These are phyloP conservation scores for Antitrichia curtipendula DNA, from an alignment of 225 moss, liverwort and hornwort species.

Conservation along the genomic window DNA sequence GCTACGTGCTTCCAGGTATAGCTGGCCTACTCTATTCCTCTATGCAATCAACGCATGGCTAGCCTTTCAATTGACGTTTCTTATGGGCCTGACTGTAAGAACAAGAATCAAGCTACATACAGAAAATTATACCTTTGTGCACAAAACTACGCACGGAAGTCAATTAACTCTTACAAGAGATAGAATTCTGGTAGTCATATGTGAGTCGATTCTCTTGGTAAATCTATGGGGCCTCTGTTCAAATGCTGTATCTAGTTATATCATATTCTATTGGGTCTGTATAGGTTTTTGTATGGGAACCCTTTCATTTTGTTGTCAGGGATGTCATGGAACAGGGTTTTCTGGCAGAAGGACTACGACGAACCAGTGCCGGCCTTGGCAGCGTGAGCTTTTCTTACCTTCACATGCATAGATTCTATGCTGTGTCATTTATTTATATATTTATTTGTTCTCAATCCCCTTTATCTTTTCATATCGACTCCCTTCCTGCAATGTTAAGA, in stretches of 20 bases:
- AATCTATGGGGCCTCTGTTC: background rate
- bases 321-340: conserved; percentile 43
- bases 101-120: background rate
- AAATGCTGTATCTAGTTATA: background rate
- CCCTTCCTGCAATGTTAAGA: background rate
- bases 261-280: background rate
- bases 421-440: background rate
- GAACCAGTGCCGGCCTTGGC: conserved; percentile 90
- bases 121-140: background rate
- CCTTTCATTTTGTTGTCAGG: background rate
- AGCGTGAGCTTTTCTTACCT: conserved; percentile 46
- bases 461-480: background rate
- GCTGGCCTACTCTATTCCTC: background rate
- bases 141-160: background rate
- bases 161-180: background rate
- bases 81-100: background rate
- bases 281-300: background rate
- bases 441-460: background rate
- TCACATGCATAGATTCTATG: background rate
- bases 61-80: background rate
- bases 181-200: background rate
- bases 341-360: conserved; percentile 78
- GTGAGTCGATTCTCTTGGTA: background rate
- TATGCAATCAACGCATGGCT: background rate
- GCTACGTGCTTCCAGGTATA: conserved; percentile 82